These are phyloP conservation scores for Heimioporus sp. DNA, from an alignment of 768 basidiomycete genomes.

Conservation along the genomic window DNA sequence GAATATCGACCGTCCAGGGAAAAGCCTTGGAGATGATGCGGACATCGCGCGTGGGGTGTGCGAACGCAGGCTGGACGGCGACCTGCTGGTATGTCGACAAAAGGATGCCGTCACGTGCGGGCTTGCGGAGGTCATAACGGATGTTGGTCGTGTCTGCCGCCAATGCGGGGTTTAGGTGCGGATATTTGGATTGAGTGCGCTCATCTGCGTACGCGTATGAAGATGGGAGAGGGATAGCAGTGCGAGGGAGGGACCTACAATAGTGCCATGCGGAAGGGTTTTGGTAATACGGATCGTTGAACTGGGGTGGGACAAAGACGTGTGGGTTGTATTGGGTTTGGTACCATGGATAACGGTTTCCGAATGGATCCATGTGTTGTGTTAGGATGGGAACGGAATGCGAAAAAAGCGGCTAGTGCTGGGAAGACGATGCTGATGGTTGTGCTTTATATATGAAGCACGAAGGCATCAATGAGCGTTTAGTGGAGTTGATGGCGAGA, in stretches of 20 bases:
- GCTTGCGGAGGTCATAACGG: conserved; percentile 47
- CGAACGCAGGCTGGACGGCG: conserved; percentile 37
- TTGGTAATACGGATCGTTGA: conserved; percentile 11
- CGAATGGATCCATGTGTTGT: conserved; percentile 23
- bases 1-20: conserved; percentile 65
- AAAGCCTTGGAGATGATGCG: conserved; percentile 60
- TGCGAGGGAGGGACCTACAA: conserved; percentile 8
- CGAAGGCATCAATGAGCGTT: conserved; percentile 7
- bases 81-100: conserved; percentile 41
- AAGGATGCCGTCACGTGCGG: conserved; percentile 41
- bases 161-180: conserved; percentile 52
- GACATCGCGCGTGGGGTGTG: conserved; percentile 32
- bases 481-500: neutral
- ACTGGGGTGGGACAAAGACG: conserved; percentile 26
- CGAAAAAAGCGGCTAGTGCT: neutral
- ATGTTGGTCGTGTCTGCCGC: conserved; percentile 50
- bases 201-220: conserved; percentile 12
- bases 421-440: neutral
- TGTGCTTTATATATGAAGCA: conserved; percentile 11
- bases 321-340: conserved; percentile 30
- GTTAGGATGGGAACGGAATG: neutral
- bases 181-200: conserved; percentile 39
- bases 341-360: conserved; percentile 20
- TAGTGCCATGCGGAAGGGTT: conserved; percentile 12
- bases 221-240: neutral